Percentiles rank a stretch among this genome's conserved stretches.
phyloP scores from a whole-genome alignment of 225 moss, liverwort and hornwort genomes.

The Sphagnum tenellum region DNA sequence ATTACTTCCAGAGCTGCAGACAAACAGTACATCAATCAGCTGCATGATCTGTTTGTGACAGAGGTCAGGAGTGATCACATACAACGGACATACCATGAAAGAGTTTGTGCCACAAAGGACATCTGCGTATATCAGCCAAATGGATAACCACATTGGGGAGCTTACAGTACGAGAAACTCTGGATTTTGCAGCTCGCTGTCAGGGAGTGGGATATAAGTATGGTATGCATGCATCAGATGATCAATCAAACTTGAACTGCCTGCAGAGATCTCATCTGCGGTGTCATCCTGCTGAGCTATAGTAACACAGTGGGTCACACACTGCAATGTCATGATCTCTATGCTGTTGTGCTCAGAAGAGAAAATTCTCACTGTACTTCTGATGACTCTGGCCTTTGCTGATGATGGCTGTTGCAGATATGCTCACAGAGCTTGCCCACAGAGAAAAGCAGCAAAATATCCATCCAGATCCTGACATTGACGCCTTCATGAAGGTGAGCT shows the following conservation, averaged over 20 bases:
- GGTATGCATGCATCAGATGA: slow-evolving; percentile 5
- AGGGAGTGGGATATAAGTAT: slow-evolving; percentile 32
- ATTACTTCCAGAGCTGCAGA: too few species aligned
- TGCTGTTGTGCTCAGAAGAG: too few species aligned
- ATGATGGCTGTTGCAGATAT: slow-evolving; percentile 11
- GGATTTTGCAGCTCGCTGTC: slow-evolving; percentile 39
- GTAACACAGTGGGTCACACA: too few species aligned
- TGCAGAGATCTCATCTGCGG: too few species aligned
- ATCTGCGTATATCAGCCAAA: slow-evolving; percentile 32
- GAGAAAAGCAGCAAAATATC: slow-evolving; percentile 13
- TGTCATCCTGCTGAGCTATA: neutral
- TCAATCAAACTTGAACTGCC: too few species aligned
- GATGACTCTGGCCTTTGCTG: neutral
- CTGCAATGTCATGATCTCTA: too few species aligned
- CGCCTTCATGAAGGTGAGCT: slow-evolving; percentile 34
- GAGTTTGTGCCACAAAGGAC: slow-evolving; percentile 38
- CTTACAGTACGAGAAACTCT: slow-evolving; percentile 44
- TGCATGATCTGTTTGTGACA: slow-evolving; percentile 2
- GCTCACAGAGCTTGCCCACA: slow-evolving; percentile 15
- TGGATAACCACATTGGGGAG: slow-evolving; percentile 43
- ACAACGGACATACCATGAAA: slow-evolving; percentile 33
- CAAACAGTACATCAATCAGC: too few species aligned
- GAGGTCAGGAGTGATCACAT: slow-evolving; percentile 27
- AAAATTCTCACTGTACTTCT: neutral
- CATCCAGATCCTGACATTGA: slow-evolving; percentile 27